Percentiles rank a stretch among this genome's conserved stretches.
phyloP scores from a whole-genome alignment of 495 filamentous ascomycete species.

The Trichoderma reesei region DNA sequence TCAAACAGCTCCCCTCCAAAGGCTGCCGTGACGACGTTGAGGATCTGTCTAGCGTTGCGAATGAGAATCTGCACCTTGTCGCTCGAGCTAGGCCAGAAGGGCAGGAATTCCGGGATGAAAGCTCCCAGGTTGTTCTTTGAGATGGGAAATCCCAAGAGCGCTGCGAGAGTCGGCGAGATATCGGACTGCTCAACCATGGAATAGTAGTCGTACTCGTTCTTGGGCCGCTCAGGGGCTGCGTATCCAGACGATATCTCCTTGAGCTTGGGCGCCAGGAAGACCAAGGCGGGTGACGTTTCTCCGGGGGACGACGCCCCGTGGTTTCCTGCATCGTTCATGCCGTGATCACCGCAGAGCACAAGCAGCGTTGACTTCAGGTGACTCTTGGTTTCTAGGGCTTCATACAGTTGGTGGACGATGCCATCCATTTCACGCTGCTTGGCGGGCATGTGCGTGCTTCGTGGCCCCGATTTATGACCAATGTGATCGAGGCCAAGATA shows the following conservation, averaged over 20 bases:
- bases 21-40: conserved; percentile 59
- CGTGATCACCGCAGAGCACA: conserved; percentile 86
- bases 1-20: conserved; percentile 52
- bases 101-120: conserved; percentile 69
- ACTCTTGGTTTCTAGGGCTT: conserved; percentile 54
- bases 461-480: conserved; percentile 90
- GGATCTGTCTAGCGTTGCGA: conserved; percentile 70
- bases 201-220: conserved; percentile 70
- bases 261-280: conserved; percentile 87
- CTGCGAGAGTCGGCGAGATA: conserved; percentile 81
- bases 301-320: conserved; percentile 88
- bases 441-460: conserved; percentile 77
- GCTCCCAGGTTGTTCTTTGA: conserved; percentile 89
- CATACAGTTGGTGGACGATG: conserved; percentile 66
- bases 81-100: conserved; percentile 55
- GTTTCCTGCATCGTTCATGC: conserved; percentile 98
- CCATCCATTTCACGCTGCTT: conserved; percentile 95
- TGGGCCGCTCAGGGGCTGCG: conserved; percentile 31
- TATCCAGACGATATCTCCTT: conserved; percentile 41
- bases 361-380: conserved; percentile 73
- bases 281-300: conserved; percentile 84
- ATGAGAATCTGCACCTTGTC: conserved; percentile 57
- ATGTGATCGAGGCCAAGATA: conserved; percentile 97
- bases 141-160: conserved; percentile 76
- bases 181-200: conserved; percentile 82